These are phyloP conservation scores for Malassezia sympodialis DNA, from an alignment of 1,284 basidiomycete genomes.

Conservation along the genomic window DNA sequence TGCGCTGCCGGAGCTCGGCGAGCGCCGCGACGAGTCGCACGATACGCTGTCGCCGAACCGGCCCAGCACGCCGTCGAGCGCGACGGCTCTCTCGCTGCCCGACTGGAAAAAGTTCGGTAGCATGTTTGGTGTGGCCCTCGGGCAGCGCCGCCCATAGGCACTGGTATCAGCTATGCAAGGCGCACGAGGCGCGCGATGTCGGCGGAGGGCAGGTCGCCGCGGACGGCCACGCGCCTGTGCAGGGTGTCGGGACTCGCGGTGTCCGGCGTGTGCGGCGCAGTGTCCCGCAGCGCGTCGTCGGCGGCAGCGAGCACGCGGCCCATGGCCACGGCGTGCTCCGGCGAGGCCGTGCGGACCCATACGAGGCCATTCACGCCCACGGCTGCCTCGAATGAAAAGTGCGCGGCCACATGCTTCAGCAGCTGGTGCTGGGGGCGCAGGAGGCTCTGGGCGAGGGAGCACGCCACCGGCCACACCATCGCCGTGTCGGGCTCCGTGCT, in stretches of 20 bases:
- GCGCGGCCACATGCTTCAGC: constrained; percentile 23
- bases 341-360: constrained; percentile 28
- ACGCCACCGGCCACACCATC: constrained; percentile 20
- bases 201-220: constrained; percentile 6
- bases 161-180: background rate
- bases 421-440: constrained; percentile 23
- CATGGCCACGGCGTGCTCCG: constrained; percentile 31
- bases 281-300: constrained; percentile 8
- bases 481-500: constrained; percentile 23
- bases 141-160: constrained; percentile 17
- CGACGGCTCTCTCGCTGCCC: constrained; percentile 24
- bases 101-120: constrained; percentile 38
- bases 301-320: constrained; percentile 27
- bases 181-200: constrained; percentile 2
- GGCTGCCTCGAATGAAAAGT: constrained; percentile 44
- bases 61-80: constrained; percentile 12
- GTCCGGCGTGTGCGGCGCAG: background rate
- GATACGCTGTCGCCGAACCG: constrained; percentile 6
- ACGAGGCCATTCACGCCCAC: constrained; percentile 39
- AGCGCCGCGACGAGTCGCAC: constrained; percentile 16
- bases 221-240: background rate
- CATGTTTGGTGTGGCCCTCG: constrained; percentile 36
- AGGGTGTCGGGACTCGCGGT: background rate
- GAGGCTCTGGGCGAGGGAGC: constrained; percentile 24
- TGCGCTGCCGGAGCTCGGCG: constrained; percentile 19